Evolutionary conservation across 129 eudicot species (phyloP), one percentile per base, ranked within the genome.

Genomic region (Flaveria linearis): DNA sequence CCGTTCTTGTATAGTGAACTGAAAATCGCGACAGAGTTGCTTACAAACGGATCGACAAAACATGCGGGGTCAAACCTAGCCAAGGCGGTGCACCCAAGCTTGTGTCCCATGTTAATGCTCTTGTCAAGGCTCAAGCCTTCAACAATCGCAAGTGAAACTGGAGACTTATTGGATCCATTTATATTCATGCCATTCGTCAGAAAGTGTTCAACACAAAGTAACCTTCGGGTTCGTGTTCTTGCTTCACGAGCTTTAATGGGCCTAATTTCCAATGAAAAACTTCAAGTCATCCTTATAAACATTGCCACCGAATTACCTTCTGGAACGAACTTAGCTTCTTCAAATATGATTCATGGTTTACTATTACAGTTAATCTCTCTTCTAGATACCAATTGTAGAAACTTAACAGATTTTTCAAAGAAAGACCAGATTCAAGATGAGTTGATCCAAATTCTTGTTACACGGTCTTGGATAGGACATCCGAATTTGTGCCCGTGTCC

Each of bases 111-210:
- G 68, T 75, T 95, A 81, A 95, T 95, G 73, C 95, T 95, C 58
- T 81, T 95, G 69, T 91, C 96, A 58, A 84, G 97, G 81, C 99
- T 95, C 78, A 95, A 86, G 77, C 99, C 99, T 50, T 95, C 97
- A 43, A 83, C 97, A 14, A 86, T 95, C 18, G 76, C 96, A 51
- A 86, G 92, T 82, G 97, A 91, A 78, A 64, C 86, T 18, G 92
- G 90, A 76, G 97, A 95, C 43, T 15, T 79, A 20, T 73, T 91
- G 69, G 99, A 95, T 76, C 99, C 97, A 10, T 89, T 89, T 65
- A 63, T 89, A n/a, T 88, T 95, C 77, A 91, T 84, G 91, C 97
- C 99, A 11, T 95, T 95, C 73, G 89, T 95, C 64, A 82, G 92
- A 77, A 89, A 76, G 72, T 95, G 99, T 81, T 89, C 99, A 16